phyloP scores from a whole-genome alignment of 768 basidiomycete species.

The Omphalotus guepiniiformis region DNA sequence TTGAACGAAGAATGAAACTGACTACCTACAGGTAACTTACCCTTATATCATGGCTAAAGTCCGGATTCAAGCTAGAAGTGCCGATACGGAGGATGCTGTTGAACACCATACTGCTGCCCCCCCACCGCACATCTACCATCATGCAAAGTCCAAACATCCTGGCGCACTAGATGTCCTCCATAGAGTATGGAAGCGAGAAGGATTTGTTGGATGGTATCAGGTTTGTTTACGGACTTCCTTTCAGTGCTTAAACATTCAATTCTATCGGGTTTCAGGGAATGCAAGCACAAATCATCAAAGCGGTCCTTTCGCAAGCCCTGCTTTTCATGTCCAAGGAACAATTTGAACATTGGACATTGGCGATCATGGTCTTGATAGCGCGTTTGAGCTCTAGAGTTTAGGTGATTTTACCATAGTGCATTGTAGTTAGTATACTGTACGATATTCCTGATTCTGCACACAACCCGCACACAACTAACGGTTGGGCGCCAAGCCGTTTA shows the following conservation, averaged over 20 bases:
- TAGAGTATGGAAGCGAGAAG: constrained; percentile 70
- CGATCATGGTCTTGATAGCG: constrained; percentile 56
- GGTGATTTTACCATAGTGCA: neutral
- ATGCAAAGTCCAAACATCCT: constrained; percentile 44
- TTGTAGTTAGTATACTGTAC: neutral
- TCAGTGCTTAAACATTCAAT: neutral
- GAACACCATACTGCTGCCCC: constrained; percentile 35
- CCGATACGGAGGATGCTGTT: constrained; percentile 46
- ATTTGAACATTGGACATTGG: constrained; percentile 85
- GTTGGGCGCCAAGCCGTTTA: neutral
- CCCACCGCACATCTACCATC: constrained; percentile 31
- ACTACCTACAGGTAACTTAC: constrained; percentile 70
- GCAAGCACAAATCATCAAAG: constrained; percentile 94
- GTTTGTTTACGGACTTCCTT: constrained; percentile 31
- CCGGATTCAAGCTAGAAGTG: constrained; percentile 81
- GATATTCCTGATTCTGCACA: neutral
- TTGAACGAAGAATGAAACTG: neutral
- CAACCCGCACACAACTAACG: neutral
- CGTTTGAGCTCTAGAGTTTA: constrained; percentile 22
- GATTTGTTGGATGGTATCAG: constrained; percentile 94
- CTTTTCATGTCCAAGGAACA: constrained; percentile 98
- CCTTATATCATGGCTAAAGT: constrained; percentile 98
- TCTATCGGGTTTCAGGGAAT: constrained; percentile 60
- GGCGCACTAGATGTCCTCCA: constrained; percentile 78
- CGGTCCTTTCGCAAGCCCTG: constrained; percentile 91